These are phyloP conservation scores for Penicillium palitans DNA, from an alignment of 2,329 filamentous ascomycete species.

Conservation along the genomic window DNA sequence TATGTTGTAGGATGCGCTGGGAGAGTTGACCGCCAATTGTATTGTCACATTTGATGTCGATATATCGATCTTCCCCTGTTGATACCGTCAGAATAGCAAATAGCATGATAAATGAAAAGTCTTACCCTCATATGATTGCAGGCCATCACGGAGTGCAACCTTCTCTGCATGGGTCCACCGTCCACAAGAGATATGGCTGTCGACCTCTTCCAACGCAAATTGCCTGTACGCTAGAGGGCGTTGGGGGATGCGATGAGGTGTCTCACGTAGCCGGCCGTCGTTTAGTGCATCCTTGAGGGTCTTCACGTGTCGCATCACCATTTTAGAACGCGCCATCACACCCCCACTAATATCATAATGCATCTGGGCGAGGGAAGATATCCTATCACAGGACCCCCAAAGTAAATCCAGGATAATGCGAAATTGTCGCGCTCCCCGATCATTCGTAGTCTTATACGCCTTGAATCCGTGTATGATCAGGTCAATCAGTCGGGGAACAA, in stretches of 20 bases:
- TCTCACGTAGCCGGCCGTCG: slow-evolving; percentile 2
- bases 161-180: slow-evolving; percentile 1
- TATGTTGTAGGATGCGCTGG: slow-evolving; percentile 1
- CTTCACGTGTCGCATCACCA: background rate
- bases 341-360: background rate
- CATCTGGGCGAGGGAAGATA: background rate
- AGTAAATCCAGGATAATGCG: slow-evolving; percentile 13
- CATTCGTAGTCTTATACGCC: slow-evolving; percentile 3
- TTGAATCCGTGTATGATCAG: slow-evolving; percentile 16
- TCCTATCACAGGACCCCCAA: slow-evolving; percentile 7
- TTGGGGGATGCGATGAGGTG: background rate
- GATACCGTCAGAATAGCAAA: background rate
- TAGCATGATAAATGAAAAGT: background rate
- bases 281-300: slow-evolving; percentile 8
- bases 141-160: background rate
- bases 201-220: slow-evolving; percentile 2
- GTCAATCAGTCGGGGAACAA: slow-evolving; percentile 16
- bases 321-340: background rate
- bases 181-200: slow-evolving; percentile 2
- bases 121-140: slow-evolving; percentile 2
- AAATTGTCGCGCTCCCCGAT: slow-evolving; percentile 7
- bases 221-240: background rate
- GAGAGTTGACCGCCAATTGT: background rate
- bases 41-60: slow-evolving; percentile 8
- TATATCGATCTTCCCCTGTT: slow-evolving; percentile 1